A percentile compares a stretch with the other conserved stretches of the same genome.
Conservation (phyloP, 345 rosid species). For the Populus davidiana region DNA sequence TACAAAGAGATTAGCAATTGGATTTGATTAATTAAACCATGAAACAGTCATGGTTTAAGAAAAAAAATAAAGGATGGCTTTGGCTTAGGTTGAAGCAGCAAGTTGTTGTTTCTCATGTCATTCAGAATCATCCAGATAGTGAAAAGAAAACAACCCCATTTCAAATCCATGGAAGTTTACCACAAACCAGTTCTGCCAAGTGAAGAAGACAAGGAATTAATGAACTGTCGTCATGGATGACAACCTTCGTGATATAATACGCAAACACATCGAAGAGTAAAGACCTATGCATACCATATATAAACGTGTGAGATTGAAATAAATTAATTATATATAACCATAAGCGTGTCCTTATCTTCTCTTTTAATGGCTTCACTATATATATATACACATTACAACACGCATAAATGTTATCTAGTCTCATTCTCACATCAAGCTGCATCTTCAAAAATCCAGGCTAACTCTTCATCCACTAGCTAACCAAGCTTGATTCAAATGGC, state of each 20-base stretch:
- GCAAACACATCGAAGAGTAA: not conserved
- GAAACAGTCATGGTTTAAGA: not conserved
- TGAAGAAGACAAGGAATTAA: not conserved
- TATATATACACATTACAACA: not conserved
- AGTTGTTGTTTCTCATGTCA: too few species aligned
- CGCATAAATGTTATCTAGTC: not conserved
- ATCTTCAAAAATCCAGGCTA: not conserved
- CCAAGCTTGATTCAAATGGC: slow-evolving; percentile 26
- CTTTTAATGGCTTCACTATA: not conserved
- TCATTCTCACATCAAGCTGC: not conserved
- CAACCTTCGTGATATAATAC: not conserved
- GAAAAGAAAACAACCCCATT: too few species aligned
- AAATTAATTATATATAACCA: too few species aligned
- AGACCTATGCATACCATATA: not conserved
- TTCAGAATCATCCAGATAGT: too few species aligned
- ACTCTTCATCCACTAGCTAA: not conserved
- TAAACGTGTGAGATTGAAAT: not conserved
- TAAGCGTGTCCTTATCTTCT: not conserved
- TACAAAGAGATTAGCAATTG: not conserved
- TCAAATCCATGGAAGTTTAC: too few species aligned
- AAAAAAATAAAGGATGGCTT: not conserved
- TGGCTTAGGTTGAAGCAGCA: too few species aligned
- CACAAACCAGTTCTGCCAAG: not conserved
- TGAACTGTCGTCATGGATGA: not conserved
- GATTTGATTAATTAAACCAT: not conserved